phyloP scores from a whole-genome alignment of 305 asterid genomes.

The Fraxinus sp. region DNA sequence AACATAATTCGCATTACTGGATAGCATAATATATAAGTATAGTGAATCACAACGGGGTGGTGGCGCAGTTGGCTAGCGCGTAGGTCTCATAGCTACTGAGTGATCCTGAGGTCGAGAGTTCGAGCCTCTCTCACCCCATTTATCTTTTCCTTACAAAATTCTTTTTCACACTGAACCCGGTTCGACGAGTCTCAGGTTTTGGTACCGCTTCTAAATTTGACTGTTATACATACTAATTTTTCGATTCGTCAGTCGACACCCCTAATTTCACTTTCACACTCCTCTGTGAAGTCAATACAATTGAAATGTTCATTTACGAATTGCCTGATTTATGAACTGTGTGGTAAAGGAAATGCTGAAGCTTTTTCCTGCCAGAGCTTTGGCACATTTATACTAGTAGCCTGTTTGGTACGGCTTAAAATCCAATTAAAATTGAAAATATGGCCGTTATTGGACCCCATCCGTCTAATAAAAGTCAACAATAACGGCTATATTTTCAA shows the following conservation, averaged over 20 bases:
- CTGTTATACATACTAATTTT: not conserved
- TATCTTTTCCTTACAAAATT: not conserved
- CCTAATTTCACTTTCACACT: not conserved
- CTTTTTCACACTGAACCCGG: not conserved
- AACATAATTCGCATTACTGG: too few species aligned
- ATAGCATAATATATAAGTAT: too few species aligned
- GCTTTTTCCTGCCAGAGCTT: not conserved
- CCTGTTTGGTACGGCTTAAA: too few species aligned
- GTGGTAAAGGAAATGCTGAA: not conserved
- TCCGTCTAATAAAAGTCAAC: too few species aligned
- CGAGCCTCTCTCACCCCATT: conserved; percentile 78
- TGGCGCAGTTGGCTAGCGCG: conserved; percentile 99
- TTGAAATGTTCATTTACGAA: not conserved
- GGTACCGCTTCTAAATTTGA: not conserved
- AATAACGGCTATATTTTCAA: too few species aligned
- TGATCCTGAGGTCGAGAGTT: conserved; percentile 89
- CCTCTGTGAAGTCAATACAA: not conserved
- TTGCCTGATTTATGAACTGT: not conserved
- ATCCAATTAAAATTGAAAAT: too few species aligned
- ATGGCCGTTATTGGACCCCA: too few species aligned
- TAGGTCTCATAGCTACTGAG: conserved; percentile 85
- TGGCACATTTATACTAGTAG: not conserved
- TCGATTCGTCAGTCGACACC: not conserved
- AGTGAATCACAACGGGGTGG: conserved; percentile 56
- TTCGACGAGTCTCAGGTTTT: not conserved